phyloP scores from a whole-genome alignment of 2,329 filamentous ascomycete genomes.

The Cryphonectria japonica region DNA sequence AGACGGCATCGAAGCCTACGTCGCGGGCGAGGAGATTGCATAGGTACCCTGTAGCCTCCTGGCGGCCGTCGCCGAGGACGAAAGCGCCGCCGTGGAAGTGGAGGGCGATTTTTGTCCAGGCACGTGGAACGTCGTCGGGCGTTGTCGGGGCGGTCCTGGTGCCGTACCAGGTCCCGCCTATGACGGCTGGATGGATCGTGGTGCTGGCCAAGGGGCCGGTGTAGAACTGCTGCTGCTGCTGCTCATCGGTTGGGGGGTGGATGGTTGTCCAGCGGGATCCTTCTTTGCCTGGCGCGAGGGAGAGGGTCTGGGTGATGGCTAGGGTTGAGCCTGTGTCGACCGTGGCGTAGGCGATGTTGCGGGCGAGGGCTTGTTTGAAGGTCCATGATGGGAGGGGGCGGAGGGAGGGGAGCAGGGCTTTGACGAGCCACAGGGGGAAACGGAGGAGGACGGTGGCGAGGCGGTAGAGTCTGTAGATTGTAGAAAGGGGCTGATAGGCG shows the following conservation, averaged over 20 bases:
- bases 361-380: conserved; percentile 22
- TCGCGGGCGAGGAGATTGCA: conserved; percentile 28
- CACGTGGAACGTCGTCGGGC: not conserved
- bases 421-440: conserved; percentile 26
- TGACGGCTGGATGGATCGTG: conserved; percentile 23
- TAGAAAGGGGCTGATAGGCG: conserved; percentile 28
- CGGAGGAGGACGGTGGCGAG: conserved; percentile 18
- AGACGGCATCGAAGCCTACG: conserved; percentile 43
- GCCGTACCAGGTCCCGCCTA: conserved; percentile 36
- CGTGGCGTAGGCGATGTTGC: conserved; percentile 5
- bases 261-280: conserved; percentile 23
- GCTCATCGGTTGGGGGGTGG: conserved; percentile 52
- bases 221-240: conserved; percentile 16
- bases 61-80: conserved; percentile 47
- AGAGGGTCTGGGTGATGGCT: conserved; percentile 21
- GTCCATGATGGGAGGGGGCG: conserved; percentile 29
- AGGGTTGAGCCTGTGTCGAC: conserved; percentile 16
- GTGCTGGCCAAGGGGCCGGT: conserved; percentile 24
- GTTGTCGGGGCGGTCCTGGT: not conserved
- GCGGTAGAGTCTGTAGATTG: conserved; percentile 21
- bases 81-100: conserved; percentile 56
- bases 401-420: conserved; percentile 25
- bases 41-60: conserved; percentile 35
- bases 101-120: conserved; percentile 41
- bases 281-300: conserved; percentile 21